A percentile compares a stretch with the other conserved stretches of the same genome.
These are phyloP conservation scores for Aspergillus kassunensis DNA, from an alignment of 495 filamentous ascomycete genomes.

Conservation along the genomic window DNA sequence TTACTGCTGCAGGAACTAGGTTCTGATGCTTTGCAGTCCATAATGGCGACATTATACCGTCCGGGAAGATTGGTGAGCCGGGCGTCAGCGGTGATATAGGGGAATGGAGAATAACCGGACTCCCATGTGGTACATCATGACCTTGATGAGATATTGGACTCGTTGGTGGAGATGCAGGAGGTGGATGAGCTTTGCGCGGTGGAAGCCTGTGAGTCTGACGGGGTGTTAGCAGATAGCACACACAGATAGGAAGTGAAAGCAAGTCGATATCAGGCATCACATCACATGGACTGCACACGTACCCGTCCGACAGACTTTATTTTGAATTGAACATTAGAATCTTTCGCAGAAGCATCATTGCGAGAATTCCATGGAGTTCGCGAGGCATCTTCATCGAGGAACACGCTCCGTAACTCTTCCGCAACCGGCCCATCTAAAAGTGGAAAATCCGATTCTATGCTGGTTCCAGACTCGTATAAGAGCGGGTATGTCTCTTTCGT, in stretches of 20 bases:
- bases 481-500: constrained; percentile 37
- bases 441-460: constrained; percentile 65
- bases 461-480: constrained; percentile 54
- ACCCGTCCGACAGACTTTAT: constrained; percentile 76
- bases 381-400: constrained; percentile 63
- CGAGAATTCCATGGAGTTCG: constrained; percentile 54
- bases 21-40: constrained; percentile 87
- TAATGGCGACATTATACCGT: constrained; percentile 73
- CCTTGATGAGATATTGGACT: constrained; percentile 46
- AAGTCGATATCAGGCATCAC: background rate
- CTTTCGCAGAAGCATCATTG: constrained; percentile 30
- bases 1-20: constrained; percentile 70
- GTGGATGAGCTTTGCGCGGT: constrained; percentile 58
- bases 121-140: constrained; percentile 37
- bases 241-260: background rate
- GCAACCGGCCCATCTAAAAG: constrained; percentile 61
- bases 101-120: constrained; percentile 65
- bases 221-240: constrained; percentile 14
- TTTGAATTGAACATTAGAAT: constrained; percentile 45
- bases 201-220: constrained; percentile 56
- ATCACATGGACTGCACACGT: constrained; percentile 31
- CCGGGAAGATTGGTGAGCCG: constrained; percentile 73
- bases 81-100: constrained; percentile 84
- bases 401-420: constrained; percentile 60
- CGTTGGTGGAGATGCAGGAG: constrained; percentile 44